Conservation (phyloP, 2,329 filamentous ascomycete genomes). For the Claviceps africana region DNA sequence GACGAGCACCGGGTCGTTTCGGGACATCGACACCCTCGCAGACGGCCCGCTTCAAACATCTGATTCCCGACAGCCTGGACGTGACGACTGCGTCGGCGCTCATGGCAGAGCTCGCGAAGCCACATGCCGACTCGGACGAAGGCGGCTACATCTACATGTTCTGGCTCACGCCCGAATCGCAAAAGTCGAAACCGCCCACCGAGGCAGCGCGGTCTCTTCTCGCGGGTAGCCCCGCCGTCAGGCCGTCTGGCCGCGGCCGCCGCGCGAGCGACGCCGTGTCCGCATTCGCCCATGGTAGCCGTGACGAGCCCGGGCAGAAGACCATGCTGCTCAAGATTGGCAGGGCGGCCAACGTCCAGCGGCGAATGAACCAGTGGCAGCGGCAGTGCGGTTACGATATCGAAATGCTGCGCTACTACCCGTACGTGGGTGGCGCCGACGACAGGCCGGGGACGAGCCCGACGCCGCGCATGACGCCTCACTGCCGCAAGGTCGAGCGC, state of each 20-base stretch:
- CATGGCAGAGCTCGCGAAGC: constrained; percentile 61
- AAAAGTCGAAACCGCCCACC: constrained; percentile 37
- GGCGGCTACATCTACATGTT: constrained; percentile 97
- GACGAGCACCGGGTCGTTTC: constrained; percentile 14
- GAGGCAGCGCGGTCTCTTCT: constrained; percentile 48
- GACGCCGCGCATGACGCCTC: constrained; percentile 57
- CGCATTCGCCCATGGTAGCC: constrained; percentile 28
- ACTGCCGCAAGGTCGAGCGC: constrained; percentile 77
- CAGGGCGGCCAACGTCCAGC: constrained; percentile 67
- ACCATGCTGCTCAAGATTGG: constrained; percentile 58
- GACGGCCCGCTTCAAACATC: constrained; percentile 20
- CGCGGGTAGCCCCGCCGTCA: constrained; percentile 30
- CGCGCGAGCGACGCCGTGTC: constrained; percentile 42
- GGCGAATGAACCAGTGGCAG: constrained; percentile 84
- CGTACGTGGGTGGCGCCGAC: constrained; percentile 46
- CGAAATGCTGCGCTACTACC: constrained; percentile 82
- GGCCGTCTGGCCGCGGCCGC: constrained; percentile 22
- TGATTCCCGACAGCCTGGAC: constrained; percentile 55
- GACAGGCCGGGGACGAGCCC: constrained; percentile 14
- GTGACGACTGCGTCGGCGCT: constrained; percentile 57
- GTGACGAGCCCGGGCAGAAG: constrained; percentile 24
- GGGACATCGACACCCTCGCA: constrained; percentile 19
- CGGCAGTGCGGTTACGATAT: constrained; percentile 84
- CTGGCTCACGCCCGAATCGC: constrained; percentile 64
- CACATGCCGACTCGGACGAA: constrained; percentile 54